These are phyloP conservation scores for Trametes versicolor DNA, from an alignment of 1,284 basidiomycete species.

Conservation along the genomic window DNA sequence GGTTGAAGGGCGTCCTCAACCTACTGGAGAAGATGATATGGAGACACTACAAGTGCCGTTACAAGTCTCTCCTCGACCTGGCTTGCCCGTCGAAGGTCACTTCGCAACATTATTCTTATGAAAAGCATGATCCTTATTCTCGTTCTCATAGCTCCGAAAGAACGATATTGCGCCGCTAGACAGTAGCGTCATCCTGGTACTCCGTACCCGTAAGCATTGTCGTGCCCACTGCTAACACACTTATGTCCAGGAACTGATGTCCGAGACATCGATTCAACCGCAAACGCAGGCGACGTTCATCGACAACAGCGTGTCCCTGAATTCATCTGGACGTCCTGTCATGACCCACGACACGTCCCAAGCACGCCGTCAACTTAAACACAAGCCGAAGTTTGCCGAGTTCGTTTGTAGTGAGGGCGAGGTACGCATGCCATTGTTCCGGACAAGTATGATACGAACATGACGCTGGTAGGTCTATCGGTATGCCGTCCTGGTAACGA, in stretches of 20 bases:
- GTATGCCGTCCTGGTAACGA: slow-evolving; percentile 72
- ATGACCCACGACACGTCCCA: slow-evolving; percentile 56
- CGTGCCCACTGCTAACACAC: background rate
- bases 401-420: slow-evolving; percentile 74
- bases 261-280: slow-evolving; percentile 68
- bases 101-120: background rate
- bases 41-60: slow-evolving; percentile 77
- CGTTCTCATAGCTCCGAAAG: slow-evolving; percentile 41
- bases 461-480: slow-evolving; percentile 66
- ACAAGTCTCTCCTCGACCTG: slow-evolving; percentile 70
- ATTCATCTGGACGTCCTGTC: slow-evolving; percentile 58
- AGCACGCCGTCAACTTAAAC: slow-evolving; percentile 52
- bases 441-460: background rate
- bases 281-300: slow-evolving; percentile 56
- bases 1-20: slow-evolving; percentile 65
- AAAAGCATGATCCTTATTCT: background rate
- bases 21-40: slow-evolving; percentile 71
- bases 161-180: slow-evolving; percentile 54
- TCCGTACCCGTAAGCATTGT: background rate
- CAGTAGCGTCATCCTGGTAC: slow-evolving; percentile 65
- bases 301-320: slow-evolving; percentile 51
- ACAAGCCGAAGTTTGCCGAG: slow-evolving; percentile 83
- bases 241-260: slow-evolving; percentile 70
- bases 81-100: slow-evolving; percentile 80
- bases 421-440: slow-evolving; percentile 48